phyloP scores from a whole-genome alignment of 2,329 filamentous ascomycete genomes.

The Dryadomyces quercivorus region DNA sequence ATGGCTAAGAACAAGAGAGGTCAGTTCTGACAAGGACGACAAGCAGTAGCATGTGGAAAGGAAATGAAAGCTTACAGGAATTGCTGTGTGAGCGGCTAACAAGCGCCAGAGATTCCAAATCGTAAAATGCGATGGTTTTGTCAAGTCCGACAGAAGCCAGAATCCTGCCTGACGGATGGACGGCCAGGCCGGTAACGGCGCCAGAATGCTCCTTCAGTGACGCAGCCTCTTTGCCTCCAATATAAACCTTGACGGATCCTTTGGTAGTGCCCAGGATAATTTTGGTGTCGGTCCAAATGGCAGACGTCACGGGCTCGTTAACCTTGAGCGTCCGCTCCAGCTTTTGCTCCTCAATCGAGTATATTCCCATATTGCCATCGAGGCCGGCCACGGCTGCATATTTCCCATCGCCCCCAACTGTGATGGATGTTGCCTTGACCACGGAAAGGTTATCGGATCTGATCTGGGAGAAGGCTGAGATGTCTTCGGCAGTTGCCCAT shows the following conservation, averaged over 20 bases:
- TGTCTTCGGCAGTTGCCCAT: slow-evolving; percentile 67
- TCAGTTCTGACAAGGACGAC: neutral
- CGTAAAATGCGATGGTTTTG: slow-evolving; percentile 87
- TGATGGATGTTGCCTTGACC: slow-evolving; percentile 35
- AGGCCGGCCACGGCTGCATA: slow-evolving; percentile 63
- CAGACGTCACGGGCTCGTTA: slow-evolving; percentile 54
- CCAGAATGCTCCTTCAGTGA: slow-evolving; percentile 75
- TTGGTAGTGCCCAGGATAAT: slow-evolving; percentile 62
- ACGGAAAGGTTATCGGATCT: slow-evolving; percentile 35
- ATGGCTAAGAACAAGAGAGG: slow-evolving; percentile 43
- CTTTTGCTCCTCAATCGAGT: slow-evolving; percentile 56
- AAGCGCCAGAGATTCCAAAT: slow-evolving; percentile 53
- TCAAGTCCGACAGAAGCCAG: slow-evolving; percentile 80
- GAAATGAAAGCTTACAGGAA: slow-evolving; percentile 46
- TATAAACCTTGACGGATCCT: slow-evolving; percentile 69
- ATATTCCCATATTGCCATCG: slow-evolving; percentile 64
- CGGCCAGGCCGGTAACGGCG: slow-evolving; percentile 59
- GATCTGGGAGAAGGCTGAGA: slow-evolving; percentile 38
- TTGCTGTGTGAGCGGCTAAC: slow-evolving; percentile 72
- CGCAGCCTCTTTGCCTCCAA: slow-evolving; percentile 55
- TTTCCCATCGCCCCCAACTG: slow-evolving; percentile 34
- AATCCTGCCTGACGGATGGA: slow-evolving; percentile 75
- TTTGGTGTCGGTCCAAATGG: slow-evolving; percentile 53
- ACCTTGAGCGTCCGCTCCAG: slow-evolving; percentile 56
- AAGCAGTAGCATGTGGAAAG: slow-evolving; percentile 1